Evolutionary conservation across 1,284 basidiomycete species (phyloP).

Genomic region (Salmacisia buchloeana): DNA sequence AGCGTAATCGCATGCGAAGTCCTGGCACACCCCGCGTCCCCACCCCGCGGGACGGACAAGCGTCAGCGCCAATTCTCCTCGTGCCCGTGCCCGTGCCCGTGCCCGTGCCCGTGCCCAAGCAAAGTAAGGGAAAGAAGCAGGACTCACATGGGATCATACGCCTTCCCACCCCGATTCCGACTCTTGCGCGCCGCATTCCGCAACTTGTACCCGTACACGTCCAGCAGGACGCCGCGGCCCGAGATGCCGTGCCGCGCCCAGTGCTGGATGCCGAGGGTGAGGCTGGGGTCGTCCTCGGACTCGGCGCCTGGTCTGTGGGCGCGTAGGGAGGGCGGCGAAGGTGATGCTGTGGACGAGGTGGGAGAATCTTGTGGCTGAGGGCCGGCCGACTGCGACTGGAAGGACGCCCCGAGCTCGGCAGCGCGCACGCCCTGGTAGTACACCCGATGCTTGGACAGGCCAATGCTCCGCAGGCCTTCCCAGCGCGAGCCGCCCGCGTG

Average conservation of each 20-base stretch:
- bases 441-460: constrained; percentile 30
- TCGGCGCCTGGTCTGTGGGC: constrained; percentile 17
- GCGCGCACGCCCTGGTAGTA: constrained; percentile 35
- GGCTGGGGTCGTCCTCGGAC: constrained; percentile 10
- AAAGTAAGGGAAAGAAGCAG: too few relatives aligned
- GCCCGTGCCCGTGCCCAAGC: too few relatives aligned
- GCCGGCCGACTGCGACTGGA: constrained; percentile 19
- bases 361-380: neutral
- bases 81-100: neutral
- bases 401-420: constrained; percentile 26
- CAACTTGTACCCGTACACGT: constrained; percentile 53
- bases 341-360: constrained; percentile 7
- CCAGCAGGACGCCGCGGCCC: constrained; percentile 65
- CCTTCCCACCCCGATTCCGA: constrained; percentile 6
- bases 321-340: constrained; percentile 14
- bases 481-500: constrained; percentile 70
- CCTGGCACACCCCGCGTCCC: too few relatives aligned
- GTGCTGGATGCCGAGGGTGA: constrained; percentile 30
- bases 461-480: constrained; percentile 58
- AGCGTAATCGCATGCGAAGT: constrained; percentile 60
- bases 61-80: too few relatives aligned
- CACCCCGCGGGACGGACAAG: too few relatives aligned
- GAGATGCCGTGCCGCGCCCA: constrained; percentile 67
- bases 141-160: constrained; percentile 3
- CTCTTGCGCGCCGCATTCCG: constrained; percentile 6